Base-by-base conservation (phyloP, 2,329 filamentous ascomycete species). In the Fonsecaea erecta region DNA sequence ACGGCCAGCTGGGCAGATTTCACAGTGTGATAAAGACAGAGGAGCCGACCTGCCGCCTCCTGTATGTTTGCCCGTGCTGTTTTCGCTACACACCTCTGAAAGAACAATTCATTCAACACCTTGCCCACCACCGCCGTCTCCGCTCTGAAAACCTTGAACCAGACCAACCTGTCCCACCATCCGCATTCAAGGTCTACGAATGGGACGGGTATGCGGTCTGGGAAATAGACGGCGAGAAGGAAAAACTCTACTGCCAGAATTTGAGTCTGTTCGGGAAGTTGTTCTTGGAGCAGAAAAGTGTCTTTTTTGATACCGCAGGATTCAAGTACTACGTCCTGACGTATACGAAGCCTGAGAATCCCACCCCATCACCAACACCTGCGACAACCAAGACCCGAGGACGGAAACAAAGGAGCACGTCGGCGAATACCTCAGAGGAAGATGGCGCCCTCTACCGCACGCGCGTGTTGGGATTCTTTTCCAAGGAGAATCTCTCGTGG, bases 401-500 rank as follows among this genome's bases (percentile, higher is more conserved):
- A 21, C 56, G 64, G 18, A 71, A 70, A 61, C 43, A 48, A 48
- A 63, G 68, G 28, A 65, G 65, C 34, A 64, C 54, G 18, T 67
- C 71, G n/a, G 63, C 65, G 4, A 34, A 63, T 18, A 30, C 32
- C 26, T 28, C 6, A 48, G 46, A 52, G 28, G 66, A 65, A 16
- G 74, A 81, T 73, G 71, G 74, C 64, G 74, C 78, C 71, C 59
- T 66, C 8, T 51, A 66, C 30, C 62, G 64, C 8, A 66, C 70
- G 3, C 87, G 89, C 74, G 88, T 97, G 32, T 86, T 94, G 0
- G 95, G 95, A n/a, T 98, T 98, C 84, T 99, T 98, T 81, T 96
- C 91, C 69, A 98, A 99, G 76, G 95, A 99, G 78, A 98, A 98
- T 77, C 90, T 97, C 83, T 97, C 92, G 2, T 99, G 95, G 94